Percentiles rank a stretch among this genome's conserved stretches.
phyloP scores from a whole-genome alignment of 495 filamentous ascomycete species.

The Podospora didyma region DNA sequence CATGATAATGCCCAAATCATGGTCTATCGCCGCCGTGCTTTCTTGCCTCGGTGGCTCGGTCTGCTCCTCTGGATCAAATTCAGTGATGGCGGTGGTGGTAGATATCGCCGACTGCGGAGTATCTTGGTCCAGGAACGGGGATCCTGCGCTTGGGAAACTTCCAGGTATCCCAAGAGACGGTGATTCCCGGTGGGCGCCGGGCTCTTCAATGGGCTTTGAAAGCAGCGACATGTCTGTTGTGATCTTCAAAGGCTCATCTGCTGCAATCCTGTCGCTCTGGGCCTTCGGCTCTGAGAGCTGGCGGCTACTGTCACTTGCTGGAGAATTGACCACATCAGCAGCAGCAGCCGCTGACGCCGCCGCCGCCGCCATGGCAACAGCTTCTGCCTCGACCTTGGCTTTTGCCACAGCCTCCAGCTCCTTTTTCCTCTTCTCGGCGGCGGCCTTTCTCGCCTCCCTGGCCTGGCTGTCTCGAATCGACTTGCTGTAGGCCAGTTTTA shows the following conservation, averaged over 20 bases:
- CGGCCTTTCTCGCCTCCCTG: conserved; percentile 46
- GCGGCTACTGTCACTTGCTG: conserved; percentile 1
- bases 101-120: conserved; percentile 50
- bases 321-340: neutral
- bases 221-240: conserved; percentile 22
- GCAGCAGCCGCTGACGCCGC: conserved; percentile 14
- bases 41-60: conserved; percentile 43
- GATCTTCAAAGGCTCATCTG: conserved; percentile 26
- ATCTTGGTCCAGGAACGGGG: conserved; percentile 34
- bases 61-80: conserved; percentile 69
- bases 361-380: conserved; percentile 20
- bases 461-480: conserved; percentile 67
- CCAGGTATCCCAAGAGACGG: conserved; percentile 67
- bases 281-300: neutral
- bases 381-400: conserved; percentile 30
- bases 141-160: conserved; percentile 39
- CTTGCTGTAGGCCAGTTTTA: conserved; percentile 75
- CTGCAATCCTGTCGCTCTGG: conserved; percentile 7
- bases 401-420: conserved; percentile 35
- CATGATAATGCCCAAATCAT: conserved; percentile 17
- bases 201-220: conserved; percentile 9
- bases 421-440: conserved; percentile 40
- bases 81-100: conserved; percentile 56
- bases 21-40: conserved; percentile 19
- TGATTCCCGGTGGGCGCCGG: conserved; percentile 45